Percentiles rank a stretch among this genome's conserved stretches.
These are phyloP conservation scores for Aureobasidium sp. DNA, from an alignment of 2,329 filamentous ascomycete genomes.

Conservation along the genomic window DNA sequence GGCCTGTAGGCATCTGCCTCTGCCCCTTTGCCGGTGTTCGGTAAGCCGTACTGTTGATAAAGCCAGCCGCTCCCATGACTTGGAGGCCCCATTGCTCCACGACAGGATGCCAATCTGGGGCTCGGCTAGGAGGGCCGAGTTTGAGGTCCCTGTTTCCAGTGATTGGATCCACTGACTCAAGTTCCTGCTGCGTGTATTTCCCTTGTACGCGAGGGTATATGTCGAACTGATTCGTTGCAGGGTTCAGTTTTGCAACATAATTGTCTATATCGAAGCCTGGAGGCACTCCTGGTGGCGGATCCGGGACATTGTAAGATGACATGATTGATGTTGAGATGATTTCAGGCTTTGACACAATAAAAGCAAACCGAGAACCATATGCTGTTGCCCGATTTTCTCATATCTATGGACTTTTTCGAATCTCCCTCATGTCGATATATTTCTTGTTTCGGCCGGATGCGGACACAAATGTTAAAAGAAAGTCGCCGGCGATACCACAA, in stretches of 20 bases:
- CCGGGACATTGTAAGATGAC: not conserved
- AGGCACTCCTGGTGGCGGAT: not conserved
- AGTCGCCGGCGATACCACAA: not conserved
- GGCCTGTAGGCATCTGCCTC: not conserved
- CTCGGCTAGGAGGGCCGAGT: not conserved
- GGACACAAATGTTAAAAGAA: not conserved
- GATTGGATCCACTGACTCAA: not conserved
- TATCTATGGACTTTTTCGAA: not conserved
- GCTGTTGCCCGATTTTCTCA: not conserved
- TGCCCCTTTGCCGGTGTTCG: not conserved
- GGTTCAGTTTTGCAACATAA: not conserved
- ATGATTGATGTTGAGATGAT: not conserved
- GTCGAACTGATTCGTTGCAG: not conserved
- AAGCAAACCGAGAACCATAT: not conserved
- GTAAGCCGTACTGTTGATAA: not conserved
- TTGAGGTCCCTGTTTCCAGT: not conserved
- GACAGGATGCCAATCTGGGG: constrained; percentile 5
- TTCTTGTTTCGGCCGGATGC: not conserved
- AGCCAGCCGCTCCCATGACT: not conserved
- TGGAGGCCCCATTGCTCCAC: constrained; percentile 1
- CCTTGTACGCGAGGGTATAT: not conserved
- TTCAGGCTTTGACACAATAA: not conserved
- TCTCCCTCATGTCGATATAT: not conserved
- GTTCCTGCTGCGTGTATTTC: not conserved
- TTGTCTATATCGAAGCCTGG: not conserved